phyloP scores from a whole-genome alignment of 106 monocot genomes.

The Gastrodia elata region DNA sequence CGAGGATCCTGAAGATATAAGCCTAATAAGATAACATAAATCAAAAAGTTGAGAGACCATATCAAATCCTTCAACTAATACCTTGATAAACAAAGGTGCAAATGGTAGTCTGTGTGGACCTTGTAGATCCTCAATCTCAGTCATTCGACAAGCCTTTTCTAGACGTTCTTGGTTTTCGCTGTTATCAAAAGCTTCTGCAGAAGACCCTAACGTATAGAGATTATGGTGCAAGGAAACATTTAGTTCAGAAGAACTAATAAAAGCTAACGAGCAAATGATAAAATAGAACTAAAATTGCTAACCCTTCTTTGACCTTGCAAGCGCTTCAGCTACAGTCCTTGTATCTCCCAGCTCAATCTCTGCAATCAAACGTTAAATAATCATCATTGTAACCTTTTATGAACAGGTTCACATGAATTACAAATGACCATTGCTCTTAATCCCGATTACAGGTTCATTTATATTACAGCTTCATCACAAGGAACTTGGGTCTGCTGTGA shows the following conservation, averaged over 20 bases:
- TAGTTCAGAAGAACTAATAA: slow-evolving; percentile 1
- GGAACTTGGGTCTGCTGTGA: neutral
- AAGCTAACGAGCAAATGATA: neutral
- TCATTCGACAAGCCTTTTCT: slow-evolving; percentile 60
- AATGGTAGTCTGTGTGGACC: slow-evolving; percentile 50
- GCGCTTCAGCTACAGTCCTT: slow-evolving; percentile 86
- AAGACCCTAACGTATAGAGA: slow-evolving; percentile 24
- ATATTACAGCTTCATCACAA: neutral
- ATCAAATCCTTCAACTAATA: slow-evolving; percentile 13
- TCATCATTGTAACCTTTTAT: neutral
- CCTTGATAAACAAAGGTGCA: slow-evolving; percentile 87
- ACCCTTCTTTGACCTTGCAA: slow-evolving; percentile 89
- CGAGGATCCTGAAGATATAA: slow-evolving; percentile 69
- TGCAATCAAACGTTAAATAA: slow-evolving; percentile 25
- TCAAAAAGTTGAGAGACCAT: neutral
- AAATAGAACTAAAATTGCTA: slow-evolving; percentile 14
- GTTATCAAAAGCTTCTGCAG: slow-evolving; percentile 47
- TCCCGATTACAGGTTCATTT: neutral
- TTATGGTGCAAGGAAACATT: neutral
- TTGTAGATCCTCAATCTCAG: slow-evolving; percentile 93
- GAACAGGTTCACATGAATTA: neutral
- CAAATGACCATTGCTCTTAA: neutral
- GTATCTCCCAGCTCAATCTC: slow-evolving; percentile 83
- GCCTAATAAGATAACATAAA: slow-evolving; percentile 7
- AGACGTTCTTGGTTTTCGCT: slow-evolving; percentile 44